Conservation (phyloP, 148 eudicot genomes). For the Chenopodium suecicum region DNA sequence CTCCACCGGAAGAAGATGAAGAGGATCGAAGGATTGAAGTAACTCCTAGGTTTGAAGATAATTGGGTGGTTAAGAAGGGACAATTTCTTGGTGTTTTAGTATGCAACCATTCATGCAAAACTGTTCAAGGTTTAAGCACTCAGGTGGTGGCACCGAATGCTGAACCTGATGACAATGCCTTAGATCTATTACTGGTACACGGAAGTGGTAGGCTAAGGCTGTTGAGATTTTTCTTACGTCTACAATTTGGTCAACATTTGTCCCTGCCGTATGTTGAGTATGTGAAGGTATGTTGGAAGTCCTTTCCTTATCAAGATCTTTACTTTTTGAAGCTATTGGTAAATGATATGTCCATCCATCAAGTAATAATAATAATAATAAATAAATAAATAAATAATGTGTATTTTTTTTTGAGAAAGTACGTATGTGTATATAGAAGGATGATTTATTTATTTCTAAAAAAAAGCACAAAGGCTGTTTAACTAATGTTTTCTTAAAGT, state of each 20-base stretch:
- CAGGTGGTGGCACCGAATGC: constrained; percentile 97
- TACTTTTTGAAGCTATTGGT: constrained; percentile 3
- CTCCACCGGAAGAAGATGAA: constrained; percentile 44
- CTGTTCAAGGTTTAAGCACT: constrained; percentile 92
- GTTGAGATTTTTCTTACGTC: constrained; percentile 67
- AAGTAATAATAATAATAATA: neutral
- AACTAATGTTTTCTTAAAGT: neutral
- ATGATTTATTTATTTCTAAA: no score
- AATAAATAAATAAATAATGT: neutral
- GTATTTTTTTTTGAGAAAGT: no score
- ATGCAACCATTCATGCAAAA: constrained; percentile 94
- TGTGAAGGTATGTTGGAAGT: constrained; percentile 65
- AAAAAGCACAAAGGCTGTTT: neutral
- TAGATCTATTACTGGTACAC: constrained; percentile 87
- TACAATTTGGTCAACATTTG: constrained; percentile 86
- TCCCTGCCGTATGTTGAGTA: constrained; percentile 93
- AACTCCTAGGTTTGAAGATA: constrained; percentile 45
- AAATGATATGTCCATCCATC: neutral
- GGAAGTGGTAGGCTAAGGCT: constrained; percentile 82
- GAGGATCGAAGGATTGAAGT: constrained; percentile 41
- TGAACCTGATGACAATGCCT: constrained; percentile 75
- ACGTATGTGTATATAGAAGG: no score
- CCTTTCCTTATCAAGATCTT: neutral
- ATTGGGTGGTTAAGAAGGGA: constrained; percentile 70
- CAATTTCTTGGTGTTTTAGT: constrained; percentile 82